Evolutionary conservation across 1,139 yeast species (phyloP), one percentile per base, ranked within the genome.

Genomic region (Chernovozyma sophiae-reginae): DNA sequence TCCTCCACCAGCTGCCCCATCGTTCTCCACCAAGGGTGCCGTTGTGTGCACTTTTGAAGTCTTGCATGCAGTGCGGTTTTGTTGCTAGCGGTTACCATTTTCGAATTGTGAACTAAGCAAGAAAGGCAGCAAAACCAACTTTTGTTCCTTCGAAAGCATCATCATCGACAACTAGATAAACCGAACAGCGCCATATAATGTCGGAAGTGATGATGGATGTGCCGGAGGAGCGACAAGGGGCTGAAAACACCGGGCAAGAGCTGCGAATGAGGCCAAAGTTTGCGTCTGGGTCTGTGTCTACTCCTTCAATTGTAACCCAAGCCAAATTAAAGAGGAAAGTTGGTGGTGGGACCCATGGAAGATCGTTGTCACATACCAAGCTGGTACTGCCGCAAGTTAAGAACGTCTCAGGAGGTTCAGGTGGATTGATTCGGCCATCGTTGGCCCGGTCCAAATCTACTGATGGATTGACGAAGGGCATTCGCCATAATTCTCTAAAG

Each of bases 401-500:
- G 2, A 38, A 46, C 1, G 22, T 45, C 7, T 40, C 37, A 15
- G 18, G 30, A 26, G 30, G 30, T 7, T 8, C 19, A 16, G 31
- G 13, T 7, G 31, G 17, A 5, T 18, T 13, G 1, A 22, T 44
- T 4, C 44, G 73, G 30, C 75, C 74, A 5, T 45, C 55, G 20
- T 52, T 70, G 38, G 60, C 55, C 43, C 49, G 74, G 36, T 68
- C 74, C 11, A 69, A 68, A 41, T 67, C 74, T 3, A 61, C 74
- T 3, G 76, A 70, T 43, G 72, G 69, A 0, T 56, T 69, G 27
- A 44, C 57, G 6, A 53, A 57, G 34, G 45, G 54, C 18, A 39
- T 52, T 12, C 48, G 48, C 35, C 44, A 48, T 17, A 44, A 49
- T 4, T 54, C 58, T 1, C 42, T 58, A 30, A 69, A 65, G 36